phyloP scores from a whole-genome alignment of 2,329 filamentous ascomycete species.

The Epichloe bromicola region DNA sequence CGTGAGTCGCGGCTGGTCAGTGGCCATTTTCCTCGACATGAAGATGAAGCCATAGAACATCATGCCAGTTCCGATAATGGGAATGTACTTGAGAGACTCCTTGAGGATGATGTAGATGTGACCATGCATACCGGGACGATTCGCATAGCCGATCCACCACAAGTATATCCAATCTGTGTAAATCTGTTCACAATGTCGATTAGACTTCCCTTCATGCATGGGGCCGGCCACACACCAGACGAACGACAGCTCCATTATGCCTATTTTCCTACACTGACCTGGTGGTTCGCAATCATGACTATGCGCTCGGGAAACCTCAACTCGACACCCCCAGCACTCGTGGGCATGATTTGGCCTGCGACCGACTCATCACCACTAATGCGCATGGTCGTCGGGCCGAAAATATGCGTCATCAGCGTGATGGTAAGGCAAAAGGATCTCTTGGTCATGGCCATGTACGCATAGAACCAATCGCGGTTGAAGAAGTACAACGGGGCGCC shows the following conservation, averaged over 20 bases:
- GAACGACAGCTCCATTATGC: conserved; percentile 3
- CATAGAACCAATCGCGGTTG: conserved; percentile 66
- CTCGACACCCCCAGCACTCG: conserved; percentile 58
- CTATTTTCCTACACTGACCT: conserved; percentile 31
- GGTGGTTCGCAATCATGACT: conserved; percentile 78
- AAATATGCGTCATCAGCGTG: conserved; percentile 73
- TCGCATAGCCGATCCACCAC: conserved; percentile 87
- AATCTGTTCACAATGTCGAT: conserved; percentile 31
- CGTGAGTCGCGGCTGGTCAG: conserved; percentile 63
- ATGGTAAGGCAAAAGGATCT: conserved; percentile 67
- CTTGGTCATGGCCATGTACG: conserved; percentile 80
- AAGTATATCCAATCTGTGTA: conserved; percentile 90
- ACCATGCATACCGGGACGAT: conserved; percentile 62
- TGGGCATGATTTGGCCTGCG: conserved; percentile 57
- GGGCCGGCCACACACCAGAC: conserved; percentile 8
- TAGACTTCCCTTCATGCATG: not conserved
- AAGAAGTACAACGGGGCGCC: conserved; percentile 64
- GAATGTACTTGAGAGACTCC: conserved; percentile 71
- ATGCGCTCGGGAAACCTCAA: conserved; percentile 72
- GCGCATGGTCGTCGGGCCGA: conserved; percentile 70
- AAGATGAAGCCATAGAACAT: conserved; percentile 86
- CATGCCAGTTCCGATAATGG: conserved; percentile 68
- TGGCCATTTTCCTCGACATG: conserved; percentile 78
- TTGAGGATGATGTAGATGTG: conserved; percentile 86
- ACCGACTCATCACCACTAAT: conserved; percentile 77